Base-by-base conservation (phyloP, 1,139 yeast species). In the Lodderomyces elongisporus region DNA sequence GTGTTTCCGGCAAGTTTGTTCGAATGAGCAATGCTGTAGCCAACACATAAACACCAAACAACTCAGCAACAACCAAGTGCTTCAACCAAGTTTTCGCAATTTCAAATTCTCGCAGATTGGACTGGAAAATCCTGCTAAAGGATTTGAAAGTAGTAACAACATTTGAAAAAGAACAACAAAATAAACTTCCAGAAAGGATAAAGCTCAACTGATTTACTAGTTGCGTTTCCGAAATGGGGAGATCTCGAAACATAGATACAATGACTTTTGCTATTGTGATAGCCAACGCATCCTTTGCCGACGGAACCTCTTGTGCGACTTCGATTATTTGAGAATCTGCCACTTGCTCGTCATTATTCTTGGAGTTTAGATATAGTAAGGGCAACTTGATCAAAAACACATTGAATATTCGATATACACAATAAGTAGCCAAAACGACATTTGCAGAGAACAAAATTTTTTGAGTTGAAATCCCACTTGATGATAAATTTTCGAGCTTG, bases 21-120 rank as follows among this genome's bases (percentile, higher is more conserved):
- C 95, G 70, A 35, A 88, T 70, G 46, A 88, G 66, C 17, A 88
- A 62, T 2, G 91, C 80, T 0, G 96, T 85, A 0, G 96, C 82
- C 21, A 88, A 67, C 2, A 83, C 80, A 49, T 88, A 88, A 3
- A 85, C 70, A 0, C 95, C 95, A 14, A 82, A 60, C 9, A 87
- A 60, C 56, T 87, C 84, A 8, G 85, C 74, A 4, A 83, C 69
- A 3, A 84, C 54, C 22, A 85, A 57, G 43, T 64, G 67, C 36
- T 61, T 60, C 31, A 66, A 44, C 67, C 69, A 62, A 32, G 47
- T 56, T 40, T 58, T 60, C 20, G 56, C 49, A 6, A 13, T 13
- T 10, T 13, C 9, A 6, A n/a, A 24, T 13, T 24, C 26, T 10
- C 10, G 12, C 26, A 24, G 12, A 7, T 24, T 10, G 7, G 33